Conservation (phyloP, 1,284 basidiomycete species). For the Fomes fomentarius region DNA sequence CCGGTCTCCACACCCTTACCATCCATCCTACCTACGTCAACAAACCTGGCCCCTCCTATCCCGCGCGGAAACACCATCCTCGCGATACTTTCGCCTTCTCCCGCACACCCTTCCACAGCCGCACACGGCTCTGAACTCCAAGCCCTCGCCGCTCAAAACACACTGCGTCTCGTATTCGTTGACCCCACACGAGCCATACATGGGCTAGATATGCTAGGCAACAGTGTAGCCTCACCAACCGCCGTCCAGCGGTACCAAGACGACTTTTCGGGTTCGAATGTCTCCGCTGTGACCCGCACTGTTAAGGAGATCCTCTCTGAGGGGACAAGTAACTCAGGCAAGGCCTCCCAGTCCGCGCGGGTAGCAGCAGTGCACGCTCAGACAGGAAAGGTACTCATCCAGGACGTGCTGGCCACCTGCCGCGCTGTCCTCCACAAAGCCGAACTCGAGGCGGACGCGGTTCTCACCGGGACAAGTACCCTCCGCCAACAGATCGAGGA, state of each 20-base stretch:
- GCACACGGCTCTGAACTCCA: conserved; percentile 16
- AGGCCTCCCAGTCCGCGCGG: conserved; percentile 11
- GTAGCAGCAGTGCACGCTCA: conserved; percentile 29
- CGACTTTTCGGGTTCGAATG: conserved; percentile 58
- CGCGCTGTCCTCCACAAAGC: conserved; percentile 32
- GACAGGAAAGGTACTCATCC: conserved; percentile 38
- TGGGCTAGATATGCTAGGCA: conserved; percentile 51
- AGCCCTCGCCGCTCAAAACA: conserved; percentile 10
- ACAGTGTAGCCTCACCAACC: conserved; percentile 46
- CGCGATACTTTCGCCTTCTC: conserved; percentile 41
- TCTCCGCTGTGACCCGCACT: conserved; percentile 49
- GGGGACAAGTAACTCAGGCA: neutral
- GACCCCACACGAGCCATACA: conserved; percentile 59
- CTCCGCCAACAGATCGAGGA: conserved; percentile 40
- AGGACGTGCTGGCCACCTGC: conserved; percentile 39
- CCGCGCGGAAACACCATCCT: conserved; percentile 56
- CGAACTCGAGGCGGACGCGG: conserved; percentile 34
- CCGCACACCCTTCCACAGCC: conserved; percentile 23
- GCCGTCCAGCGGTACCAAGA: conserved; percentile 67
- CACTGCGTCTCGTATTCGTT: conserved; percentile 46
- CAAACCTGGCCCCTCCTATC: conserved; percentile 39
- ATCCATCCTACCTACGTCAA: conserved; percentile 34
- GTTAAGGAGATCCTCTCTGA: conserved; percentile 41
- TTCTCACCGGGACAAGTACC: conserved; percentile 32
- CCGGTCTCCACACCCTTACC: conserved; percentile 53